A percentile compares a stretch with the other conserved stretches of the same genome.
Evolutionary conservation across 2,329 filamentous ascomycete genomes (phyloP).

Genomic region (Ophiostoma novo-ulmi): DNA sequence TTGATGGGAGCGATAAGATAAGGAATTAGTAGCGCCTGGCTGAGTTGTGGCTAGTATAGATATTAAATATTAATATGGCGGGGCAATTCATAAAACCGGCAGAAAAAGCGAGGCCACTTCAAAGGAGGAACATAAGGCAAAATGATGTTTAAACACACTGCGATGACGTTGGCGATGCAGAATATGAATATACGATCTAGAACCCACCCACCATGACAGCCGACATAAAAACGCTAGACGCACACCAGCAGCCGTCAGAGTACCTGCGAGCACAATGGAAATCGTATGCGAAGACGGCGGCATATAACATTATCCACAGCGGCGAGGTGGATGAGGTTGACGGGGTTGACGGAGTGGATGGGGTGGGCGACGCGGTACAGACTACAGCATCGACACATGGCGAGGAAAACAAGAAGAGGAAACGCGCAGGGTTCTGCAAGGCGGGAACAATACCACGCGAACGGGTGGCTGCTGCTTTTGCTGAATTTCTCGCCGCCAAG

Average conservation of each 20-base stretch:
- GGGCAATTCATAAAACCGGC: conserved; percentile 19
- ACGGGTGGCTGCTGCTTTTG: conserved; percentile 43
- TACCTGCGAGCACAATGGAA: conserved; percentile 70
- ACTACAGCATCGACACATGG: no score
- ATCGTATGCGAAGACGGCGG: conserved; percentile 58
- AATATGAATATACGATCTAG: neutral
- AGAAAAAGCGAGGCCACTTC: neutral
- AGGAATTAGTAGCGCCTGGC: neutral
- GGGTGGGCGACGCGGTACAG: conserved; percentile 38
- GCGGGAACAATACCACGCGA: conserved; percentile 42
- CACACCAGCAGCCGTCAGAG: conserved; percentile 71
- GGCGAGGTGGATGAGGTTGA: conserved; percentile 53
- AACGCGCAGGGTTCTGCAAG: conserved; percentile 38
- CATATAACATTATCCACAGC: conserved; percentile 47
- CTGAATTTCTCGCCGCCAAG: conserved; percentile 35
- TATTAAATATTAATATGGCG: conserved; percentile 15
- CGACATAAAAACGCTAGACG: conserved; percentile 56
- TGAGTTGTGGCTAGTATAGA: neutral
- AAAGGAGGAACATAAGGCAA: neutral
- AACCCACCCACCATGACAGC: conserved; percentile 36
- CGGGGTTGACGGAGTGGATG: conserved; percentile 51
- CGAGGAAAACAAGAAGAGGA: neutral
- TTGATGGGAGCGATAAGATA: conserved; percentile 15
- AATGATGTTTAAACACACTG: neutral
- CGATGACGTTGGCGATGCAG: neutral